Evolutionary conservation across 2,329 filamentous ascomycete genomes (phyloP).

Genomic region (Hymenoscyphus salicellus): DNA sequence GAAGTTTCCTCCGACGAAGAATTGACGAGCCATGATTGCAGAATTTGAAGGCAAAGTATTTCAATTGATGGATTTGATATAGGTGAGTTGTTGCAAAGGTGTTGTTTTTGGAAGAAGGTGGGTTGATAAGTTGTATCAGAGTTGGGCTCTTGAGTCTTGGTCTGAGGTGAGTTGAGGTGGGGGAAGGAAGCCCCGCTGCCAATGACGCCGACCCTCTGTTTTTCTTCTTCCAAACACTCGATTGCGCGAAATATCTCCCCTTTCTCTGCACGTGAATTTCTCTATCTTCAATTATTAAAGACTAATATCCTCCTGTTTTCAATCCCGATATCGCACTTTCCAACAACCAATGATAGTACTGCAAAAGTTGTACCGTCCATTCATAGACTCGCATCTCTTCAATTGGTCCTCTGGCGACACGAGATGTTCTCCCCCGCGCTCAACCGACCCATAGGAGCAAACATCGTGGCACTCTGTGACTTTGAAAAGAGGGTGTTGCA

Average conservation of each 20-base stretch:
- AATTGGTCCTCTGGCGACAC: background rate
- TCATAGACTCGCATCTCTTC: background rate
- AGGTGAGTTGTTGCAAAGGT: background rate
- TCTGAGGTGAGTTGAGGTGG: background rate
- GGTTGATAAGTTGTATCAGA: conserved; percentile 2
- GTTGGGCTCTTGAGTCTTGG: background rate
- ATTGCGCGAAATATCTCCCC: background rate
- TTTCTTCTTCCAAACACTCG: background rate
- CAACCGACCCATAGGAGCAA: background rate
- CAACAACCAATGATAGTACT: background rate
- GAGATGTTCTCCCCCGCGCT: background rate
- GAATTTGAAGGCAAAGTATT: background rate
- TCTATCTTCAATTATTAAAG: background rate
- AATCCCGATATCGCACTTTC: background rate
- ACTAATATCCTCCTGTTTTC: background rate
- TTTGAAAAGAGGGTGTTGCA: background rate
- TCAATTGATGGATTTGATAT: background rate
- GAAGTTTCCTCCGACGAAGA: conserved; percentile 98
- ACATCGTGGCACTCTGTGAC: background rate
- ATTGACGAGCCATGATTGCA: conserved; percentile 77
- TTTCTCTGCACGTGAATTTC: background rate
- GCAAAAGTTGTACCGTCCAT: background rate
- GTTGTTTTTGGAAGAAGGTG: background rate
- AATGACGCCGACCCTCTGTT: conserved; percentile 2
- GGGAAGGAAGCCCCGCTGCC: background rate